Percentiles rank a stretch among this genome's conserved stretches.
phyloP scores from a whole-genome alignment of 441 rosid genomes.

The Isatis lusitanica region DNA sequence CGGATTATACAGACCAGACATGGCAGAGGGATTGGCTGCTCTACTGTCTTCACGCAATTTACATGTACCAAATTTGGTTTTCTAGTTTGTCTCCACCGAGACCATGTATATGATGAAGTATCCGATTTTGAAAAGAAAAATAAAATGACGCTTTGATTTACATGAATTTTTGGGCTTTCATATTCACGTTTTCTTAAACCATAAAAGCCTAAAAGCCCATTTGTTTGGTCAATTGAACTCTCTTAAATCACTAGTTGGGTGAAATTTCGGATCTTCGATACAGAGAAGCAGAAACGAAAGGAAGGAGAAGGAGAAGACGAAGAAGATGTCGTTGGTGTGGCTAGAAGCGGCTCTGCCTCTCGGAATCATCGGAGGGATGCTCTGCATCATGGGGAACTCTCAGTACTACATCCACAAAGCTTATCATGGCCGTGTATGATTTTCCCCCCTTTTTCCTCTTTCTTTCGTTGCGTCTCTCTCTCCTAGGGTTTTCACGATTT shows the following conservation, averaged over 20 bases:
- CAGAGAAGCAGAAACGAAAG: conserved; percentile 9
- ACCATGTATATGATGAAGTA: neutral
- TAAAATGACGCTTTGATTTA: neutral
- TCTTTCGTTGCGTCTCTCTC: neutral
- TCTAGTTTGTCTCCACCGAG: conserved; percentile 21
- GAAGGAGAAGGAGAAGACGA: conserved; percentile 2
- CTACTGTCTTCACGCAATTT: conserved; percentile 25
- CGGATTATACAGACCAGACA: conserved; percentile 95
- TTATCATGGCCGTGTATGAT: conserved; percentile 78
- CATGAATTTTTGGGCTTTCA: conserved; percentile 19
- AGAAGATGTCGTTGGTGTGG: conserved; percentile 66
- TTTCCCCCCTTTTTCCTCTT: neutral
- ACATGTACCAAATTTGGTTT: conserved; percentile 18
- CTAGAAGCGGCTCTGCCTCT: conserved; percentile 85
- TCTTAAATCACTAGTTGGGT: neutral
- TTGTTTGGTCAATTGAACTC: neutral
- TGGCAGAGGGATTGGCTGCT: conserved; percentile 32
- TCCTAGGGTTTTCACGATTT: conserved; percentile 23
- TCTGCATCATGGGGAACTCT: conserved; percentile 75
- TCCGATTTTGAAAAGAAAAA: neutral
- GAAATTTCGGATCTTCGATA: neutral
- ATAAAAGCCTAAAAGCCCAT: conserved; percentile 14
- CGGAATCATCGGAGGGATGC: conserved; percentile 94
- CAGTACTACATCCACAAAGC: conserved; percentile 91
- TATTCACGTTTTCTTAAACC: neutral